Evolutionary conservation across 495 filamentous ascomycete genomes (phyloP).

Genomic region (Neurospora africana): DNA sequence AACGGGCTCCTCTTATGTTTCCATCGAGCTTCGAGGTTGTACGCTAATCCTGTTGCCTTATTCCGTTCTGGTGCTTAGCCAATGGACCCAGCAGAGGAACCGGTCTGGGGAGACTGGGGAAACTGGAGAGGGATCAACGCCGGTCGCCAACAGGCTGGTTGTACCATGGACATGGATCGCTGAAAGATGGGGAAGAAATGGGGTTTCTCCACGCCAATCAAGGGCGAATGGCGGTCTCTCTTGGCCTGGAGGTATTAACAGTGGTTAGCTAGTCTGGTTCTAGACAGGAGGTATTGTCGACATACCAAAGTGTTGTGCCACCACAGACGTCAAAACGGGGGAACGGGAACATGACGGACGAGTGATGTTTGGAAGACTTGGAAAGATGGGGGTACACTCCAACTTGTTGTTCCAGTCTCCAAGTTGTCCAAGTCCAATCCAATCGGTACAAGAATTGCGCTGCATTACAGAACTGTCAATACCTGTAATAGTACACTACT

Average conservation of each 20-base stretch:
- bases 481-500: too few relatives aligned
- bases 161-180: background rate
- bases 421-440: background rate
- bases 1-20: background rate
- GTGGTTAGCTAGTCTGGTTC: background rate
- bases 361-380: background rate
- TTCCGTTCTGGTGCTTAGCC: background rate
- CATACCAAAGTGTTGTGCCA: background rate
- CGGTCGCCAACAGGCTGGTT: background rate
- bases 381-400: background rate
- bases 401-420: background rate
- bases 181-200: background rate
- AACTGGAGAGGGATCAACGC: background rate
- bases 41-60: background rate
- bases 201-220: background rate
- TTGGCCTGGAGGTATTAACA: background rate
- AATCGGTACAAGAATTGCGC: too few relatives aligned
- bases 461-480: background rate
- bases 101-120: background rate
- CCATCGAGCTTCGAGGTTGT: background rate
- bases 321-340: background rate
- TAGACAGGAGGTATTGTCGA: background rate
- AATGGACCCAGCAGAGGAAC: background rate
- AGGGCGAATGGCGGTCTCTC: background rate
- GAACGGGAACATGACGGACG: background rate